Conservation (phyloP, 1,139 yeast species). For the Debaryomycetaceae sp. region DNA sequence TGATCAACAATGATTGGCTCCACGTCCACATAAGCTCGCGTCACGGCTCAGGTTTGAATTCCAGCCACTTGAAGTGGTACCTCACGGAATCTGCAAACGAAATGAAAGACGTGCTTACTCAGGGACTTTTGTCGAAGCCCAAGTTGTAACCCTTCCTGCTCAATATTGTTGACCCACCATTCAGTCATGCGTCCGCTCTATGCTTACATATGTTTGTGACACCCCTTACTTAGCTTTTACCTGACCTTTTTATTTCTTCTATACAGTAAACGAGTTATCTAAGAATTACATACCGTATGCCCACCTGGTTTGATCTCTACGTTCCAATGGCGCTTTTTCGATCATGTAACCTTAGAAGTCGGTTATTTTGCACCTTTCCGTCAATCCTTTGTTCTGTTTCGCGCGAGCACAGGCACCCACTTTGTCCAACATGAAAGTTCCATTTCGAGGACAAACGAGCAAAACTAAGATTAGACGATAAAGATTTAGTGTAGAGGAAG, state of each 20-base stretch:
- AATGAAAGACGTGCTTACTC: constrained; percentile 59
- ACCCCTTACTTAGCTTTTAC: background rate
- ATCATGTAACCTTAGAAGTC: background rate
- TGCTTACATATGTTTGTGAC: background rate
- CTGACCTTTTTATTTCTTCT: background rate
- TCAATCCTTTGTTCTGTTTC: background rate
- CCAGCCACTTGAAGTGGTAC: constrained; percentile 65
- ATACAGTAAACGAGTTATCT: background rate
- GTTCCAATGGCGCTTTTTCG: background rate
- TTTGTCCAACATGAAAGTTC: background rate
- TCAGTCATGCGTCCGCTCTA: background rate
- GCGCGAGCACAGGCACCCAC: background rate
- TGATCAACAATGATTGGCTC: constrained; percentile 81
- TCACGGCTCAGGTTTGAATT: constrained; percentile 64
- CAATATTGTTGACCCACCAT: background rate
- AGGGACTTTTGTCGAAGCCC: constrained; percentile 38
- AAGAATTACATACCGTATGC: background rate
- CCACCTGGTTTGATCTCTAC: background rate
- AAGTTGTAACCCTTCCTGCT: constrained; percentile 18
- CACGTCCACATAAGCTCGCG: constrained; percentile 84
- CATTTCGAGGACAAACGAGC: background rate
- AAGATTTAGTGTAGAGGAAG: background rate
- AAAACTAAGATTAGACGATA: background rate
- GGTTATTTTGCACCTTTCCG: background rate
- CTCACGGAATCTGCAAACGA: constrained; percentile 80